Percentiles rank a stretch among this genome's conserved stretches.
Conservation (phyloP, 2,329 filamentous ascomycete species). For the Westerdykella sp. region DNA sequence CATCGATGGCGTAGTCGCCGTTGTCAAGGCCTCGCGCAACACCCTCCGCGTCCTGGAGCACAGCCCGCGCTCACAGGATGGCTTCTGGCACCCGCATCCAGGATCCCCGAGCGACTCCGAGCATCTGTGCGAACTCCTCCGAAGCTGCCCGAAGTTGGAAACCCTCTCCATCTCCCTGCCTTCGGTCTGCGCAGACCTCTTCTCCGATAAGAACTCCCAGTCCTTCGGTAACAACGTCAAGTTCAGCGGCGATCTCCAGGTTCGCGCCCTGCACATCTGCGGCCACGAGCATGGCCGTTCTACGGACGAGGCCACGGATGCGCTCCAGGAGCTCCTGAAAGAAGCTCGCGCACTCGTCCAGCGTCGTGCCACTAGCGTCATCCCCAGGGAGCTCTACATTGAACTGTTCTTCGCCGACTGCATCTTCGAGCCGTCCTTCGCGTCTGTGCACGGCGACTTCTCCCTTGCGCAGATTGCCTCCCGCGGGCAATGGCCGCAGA, state of each 20-base stretch:
- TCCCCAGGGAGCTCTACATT: conserved; percentile 38
- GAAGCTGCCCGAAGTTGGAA: conserved; percentile 42
- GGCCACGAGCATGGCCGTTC: conserved; percentile 35
- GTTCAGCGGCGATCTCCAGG: conserved; percentile 45
- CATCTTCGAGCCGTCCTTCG: conserved; percentile 46
- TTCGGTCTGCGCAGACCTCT: conserved; percentile 44
- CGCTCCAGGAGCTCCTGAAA: conserved; percentile 37
- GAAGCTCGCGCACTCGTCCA: conserved; percentile 39
- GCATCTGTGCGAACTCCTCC: conserved; percentile 45
- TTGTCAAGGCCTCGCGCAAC: conserved; percentile 45
- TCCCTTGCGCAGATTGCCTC: conserved; percentile 39
- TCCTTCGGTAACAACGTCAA: conserved; percentile 43
- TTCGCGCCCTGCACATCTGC: conserved; percentile 46
- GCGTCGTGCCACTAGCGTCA: conserved; percentile 32
- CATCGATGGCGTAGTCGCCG: conserved; percentile 48
- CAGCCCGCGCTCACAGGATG: conserved; percentile 48
- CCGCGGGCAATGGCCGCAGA: conserved; percentile 38
- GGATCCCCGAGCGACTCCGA: conserved; percentile 41
- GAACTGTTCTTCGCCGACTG: conserved; percentile 49
- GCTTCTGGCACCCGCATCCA: conserved; percentile 47
- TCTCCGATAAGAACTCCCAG: conserved; percentile 40
- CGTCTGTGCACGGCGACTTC: conserved; percentile 46
- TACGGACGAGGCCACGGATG: conserved; percentile 29
- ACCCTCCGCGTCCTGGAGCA: conserved; percentile 49
- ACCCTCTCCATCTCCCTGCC: conserved; percentile 46